phyloP scores from a whole-genome alignment of 1,284 basidiomycete species.

The Austroboletus niveus region DNA sequence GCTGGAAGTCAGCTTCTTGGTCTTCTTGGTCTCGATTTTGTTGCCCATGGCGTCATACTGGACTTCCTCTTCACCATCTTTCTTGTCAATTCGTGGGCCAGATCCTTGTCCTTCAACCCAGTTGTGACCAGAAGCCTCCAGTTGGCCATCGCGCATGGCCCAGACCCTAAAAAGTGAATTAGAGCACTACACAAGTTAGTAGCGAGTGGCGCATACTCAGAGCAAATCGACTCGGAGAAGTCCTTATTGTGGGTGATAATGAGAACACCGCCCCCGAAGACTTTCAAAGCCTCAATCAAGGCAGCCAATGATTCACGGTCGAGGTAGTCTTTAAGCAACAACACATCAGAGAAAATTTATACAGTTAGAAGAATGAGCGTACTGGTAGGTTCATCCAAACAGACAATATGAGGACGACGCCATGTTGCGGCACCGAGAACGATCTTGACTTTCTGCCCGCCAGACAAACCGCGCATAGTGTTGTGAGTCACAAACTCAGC shows the following conservation, averaged over 20 bases:
- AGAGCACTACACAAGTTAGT: slow-evolving; percentile 3
- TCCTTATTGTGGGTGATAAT: slow-evolving; percentile 97
- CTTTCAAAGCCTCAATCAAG: slow-evolving; percentile 93
- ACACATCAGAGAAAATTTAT: not conserved
- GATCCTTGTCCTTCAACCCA: slow-evolving; percentile 98
- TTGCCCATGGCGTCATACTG: slow-evolving; percentile 95
- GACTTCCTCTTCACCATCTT: slow-evolving; percentile 81
- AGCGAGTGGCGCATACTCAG: slow-evolving; percentile 49
- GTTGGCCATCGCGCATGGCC: slow-evolving; percentile 91
- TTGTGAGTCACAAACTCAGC: slow-evolving; percentile 97
- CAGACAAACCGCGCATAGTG: slow-evolving; percentile 95
- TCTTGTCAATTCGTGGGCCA: slow-evolving; percentile 90
- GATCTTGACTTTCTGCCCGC: slow-evolving; percentile 99
- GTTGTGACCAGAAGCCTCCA: slow-evolving; percentile 96
- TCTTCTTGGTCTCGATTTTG: slow-evolving; percentile 86
- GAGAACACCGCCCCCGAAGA: slow-evolving; percentile 96
- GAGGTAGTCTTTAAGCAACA: slow-evolving; percentile 71
- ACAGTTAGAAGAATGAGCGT: slow-evolving; percentile 28
- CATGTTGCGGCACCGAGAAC: slow-evolving; percentile 98
- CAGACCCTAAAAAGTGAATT: slow-evolving; percentile 57
- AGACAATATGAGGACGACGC: slow-evolving; percentile 97
- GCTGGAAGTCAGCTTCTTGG: slow-evolving; percentile 77
- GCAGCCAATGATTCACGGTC: slow-evolving; percentile 98
- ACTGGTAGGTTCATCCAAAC: slow-evolving; percentile 97
- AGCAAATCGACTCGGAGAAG: slow-evolving; percentile 95